Evolutionary conservation across 352 stramenopile species (phyloP).

Genomic region (Phytophthora pluvialis): DNA sequence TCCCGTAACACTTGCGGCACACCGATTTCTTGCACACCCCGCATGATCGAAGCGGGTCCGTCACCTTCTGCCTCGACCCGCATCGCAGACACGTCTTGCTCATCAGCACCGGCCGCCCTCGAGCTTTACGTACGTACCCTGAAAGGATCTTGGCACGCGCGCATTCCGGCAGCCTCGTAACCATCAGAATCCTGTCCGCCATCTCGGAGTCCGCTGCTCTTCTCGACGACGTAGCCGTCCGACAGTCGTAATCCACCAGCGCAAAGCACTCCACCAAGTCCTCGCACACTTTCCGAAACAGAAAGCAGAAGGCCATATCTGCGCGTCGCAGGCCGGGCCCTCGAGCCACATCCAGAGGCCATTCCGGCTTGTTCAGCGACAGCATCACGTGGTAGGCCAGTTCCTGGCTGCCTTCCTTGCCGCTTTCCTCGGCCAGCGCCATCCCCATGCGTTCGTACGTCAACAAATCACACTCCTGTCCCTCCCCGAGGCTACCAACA

Average conservation of each 20-base stretch:
- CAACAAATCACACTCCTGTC: conserved; percentile 47
- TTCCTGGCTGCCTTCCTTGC: conserved; percentile 29
- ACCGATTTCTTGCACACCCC: conserved; percentile 61
- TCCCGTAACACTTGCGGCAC: conserved; percentile 42
- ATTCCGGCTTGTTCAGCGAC: conserved; percentile 52
- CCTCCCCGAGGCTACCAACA: conserved; percentile 14
- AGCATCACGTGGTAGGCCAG: conserved; percentile 61
- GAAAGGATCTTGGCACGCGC: conserved; percentile 52
- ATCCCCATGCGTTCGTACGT: conserved; percentile 70
- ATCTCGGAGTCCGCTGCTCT: conserved; percentile 44
- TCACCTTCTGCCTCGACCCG: conserved; percentile 31
- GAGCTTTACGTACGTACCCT: conserved; percentile 43
- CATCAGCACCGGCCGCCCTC: conserved; percentile 38
- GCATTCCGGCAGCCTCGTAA: conserved; percentile 38
- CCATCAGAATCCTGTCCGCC: conserved; percentile 47
- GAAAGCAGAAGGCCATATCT: conserved; percentile 53
- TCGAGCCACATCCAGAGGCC: conserved; percentile 34
- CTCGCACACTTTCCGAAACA: conserved; percentile 58
- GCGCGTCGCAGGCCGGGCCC: conserved; percentile 35
- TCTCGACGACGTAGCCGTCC: conserved; percentile 27
- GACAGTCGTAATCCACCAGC: conserved; percentile 51
- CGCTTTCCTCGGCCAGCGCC: conserved; percentile 39
- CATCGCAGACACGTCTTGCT: conserved; percentile 58
- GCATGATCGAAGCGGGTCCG: conserved; percentile 44
- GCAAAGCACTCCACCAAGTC: conserved; percentile 66